These are phyloP conservation scores for Paspalum notatum DNA, from an alignment of 176 grass and related monocot species.

Conservation along the genomic window DNA sequence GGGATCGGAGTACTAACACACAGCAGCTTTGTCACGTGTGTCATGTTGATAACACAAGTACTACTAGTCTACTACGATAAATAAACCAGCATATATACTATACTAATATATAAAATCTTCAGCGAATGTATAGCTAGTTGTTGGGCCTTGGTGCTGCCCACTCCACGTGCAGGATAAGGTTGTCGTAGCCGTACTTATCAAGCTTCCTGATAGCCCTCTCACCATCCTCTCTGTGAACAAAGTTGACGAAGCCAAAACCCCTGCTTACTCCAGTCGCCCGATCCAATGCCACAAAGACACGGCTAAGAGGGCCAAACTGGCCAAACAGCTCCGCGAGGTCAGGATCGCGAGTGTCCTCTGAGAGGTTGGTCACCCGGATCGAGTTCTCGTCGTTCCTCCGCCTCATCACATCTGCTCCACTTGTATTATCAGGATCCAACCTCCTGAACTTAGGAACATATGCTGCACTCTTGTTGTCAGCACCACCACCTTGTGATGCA, in stretches of 20 bases:
- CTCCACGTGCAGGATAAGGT: slow-evolving; percentile 76
- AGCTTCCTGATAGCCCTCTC: slow-evolving; percentile 84
- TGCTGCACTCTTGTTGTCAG: slow-evolving; percentile 36
- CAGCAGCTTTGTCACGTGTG: background rate
- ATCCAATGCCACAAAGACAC: slow-evolving; percentile 77
- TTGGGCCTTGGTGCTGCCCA: slow-evolving; percentile 79
- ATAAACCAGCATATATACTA: background rate
- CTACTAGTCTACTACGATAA: background rate
- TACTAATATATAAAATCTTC: background rate
- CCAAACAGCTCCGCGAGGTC: slow-evolving; percentile 68
- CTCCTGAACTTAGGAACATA: slow-evolving; percentile 83
- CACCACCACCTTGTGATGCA: slow-evolving; percentile 27
- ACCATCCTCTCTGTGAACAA: slow-evolving; percentile 72
- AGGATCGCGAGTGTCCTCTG: slow-evolving; percentile 69
- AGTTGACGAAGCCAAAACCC: slow-evolving; percentile 81
- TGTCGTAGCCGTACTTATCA: slow-evolving; percentile 83
- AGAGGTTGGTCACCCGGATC: slow-evolving; percentile 76
- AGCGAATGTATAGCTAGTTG: slow-evolving; percentile 30
- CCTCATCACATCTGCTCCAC: slow-evolving; percentile 63
- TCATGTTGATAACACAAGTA: background rate
- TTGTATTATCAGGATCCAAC: slow-evolving; percentile 45
- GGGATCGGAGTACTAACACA: too few species aligned
- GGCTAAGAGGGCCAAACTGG: slow-evolving; percentile 68
- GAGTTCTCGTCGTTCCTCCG: slow-evolving; percentile 84
- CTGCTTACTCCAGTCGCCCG: slow-evolving; percentile 69